Conservation (phyloP, 208 protist genomes). For the Eutreptiella sp. region DNA sequence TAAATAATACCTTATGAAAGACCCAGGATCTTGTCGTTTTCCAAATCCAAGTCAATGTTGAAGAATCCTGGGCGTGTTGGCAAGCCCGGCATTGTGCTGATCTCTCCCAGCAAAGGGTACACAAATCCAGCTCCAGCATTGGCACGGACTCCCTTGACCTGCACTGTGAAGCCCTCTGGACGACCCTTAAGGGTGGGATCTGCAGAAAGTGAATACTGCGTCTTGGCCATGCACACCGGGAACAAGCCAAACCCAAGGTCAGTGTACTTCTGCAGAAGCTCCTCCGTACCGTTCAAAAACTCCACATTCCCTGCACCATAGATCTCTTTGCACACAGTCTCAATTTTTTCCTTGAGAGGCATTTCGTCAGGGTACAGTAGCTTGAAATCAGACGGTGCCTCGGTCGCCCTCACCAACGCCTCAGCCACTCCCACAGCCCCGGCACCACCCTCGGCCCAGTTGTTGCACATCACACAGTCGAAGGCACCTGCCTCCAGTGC, state of each 20-base stretch:
- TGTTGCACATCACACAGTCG: conserved; percentile 75
- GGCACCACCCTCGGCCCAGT: conserved; percentile 83
- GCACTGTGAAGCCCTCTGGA: conserved; percentile 75
- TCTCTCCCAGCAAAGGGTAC: conserved; percentile 85
- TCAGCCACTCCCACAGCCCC: conserved; percentile 77
- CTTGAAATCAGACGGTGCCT: conserved; percentile 65
- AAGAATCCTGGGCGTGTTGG: conserved; percentile 91
- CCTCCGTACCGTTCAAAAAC: conserved; percentile 71
- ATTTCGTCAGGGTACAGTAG: conserved; percentile 77
- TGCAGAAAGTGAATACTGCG: conserved; percentile 89
- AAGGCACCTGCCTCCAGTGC: conserved; percentile 69
- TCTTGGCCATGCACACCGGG: conserved; percentile 96
- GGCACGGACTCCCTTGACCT: conserved; percentile 84
- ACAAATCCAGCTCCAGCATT: conserved; percentile 89
- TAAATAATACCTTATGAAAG: too few relatives aligned
- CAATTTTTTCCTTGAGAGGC: conserved; percentile 90
- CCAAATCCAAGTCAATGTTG: conserved; percentile 89
- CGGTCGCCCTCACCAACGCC: conserved; percentile 63
- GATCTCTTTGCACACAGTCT: conserved; percentile 88
- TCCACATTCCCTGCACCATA: conserved; percentile 83
- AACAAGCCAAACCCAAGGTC: conserved; percentile 63
- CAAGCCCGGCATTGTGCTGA: conserved; percentile 86
- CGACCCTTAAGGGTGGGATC: conserved; percentile 77
- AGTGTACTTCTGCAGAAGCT: conserved; percentile 75
- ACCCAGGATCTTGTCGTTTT: conserved; percentile 75